phyloP scores from a whole-genome alignment of 257 asterid species.

The Solanum infundibuliforme region DNA sequence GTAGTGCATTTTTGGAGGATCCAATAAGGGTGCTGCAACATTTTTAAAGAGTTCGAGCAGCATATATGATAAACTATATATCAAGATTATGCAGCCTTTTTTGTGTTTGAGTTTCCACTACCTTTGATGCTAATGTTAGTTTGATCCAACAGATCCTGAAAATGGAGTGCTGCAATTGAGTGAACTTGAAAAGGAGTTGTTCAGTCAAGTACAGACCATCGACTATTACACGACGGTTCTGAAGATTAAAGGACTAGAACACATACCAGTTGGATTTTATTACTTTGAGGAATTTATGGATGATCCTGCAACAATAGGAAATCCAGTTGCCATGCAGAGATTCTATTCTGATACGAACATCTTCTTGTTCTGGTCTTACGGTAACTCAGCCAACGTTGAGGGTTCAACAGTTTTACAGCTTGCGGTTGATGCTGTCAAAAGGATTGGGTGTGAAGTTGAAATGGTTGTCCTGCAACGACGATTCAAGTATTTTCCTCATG shows the following conservation, averaged over 20 bases:
- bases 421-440: constrained; percentile 47
- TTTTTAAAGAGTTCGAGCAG: not conserved
- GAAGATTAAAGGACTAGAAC: constrained; percentile 69
- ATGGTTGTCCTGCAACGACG: constrained; percentile 40
- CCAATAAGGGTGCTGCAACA: not conserved
- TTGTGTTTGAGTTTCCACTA: not conserved
- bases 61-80: not conserved
- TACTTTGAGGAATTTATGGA: constrained; percentile 75
- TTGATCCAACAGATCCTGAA: constrained; percentile 20
- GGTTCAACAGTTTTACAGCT: constrained; percentile 43
- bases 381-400: constrained; percentile 41
- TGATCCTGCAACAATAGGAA: constrained; percentile 68
- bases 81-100: not conserved
- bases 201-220: constrained; percentile 52
- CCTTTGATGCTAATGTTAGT: not conserved
- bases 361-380: constrained; percentile 82
- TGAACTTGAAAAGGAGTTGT: constrained; percentile 54
- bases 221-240: constrained; percentile 76
- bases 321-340: constrained; percentile 78
- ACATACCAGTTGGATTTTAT: constrained; percentile 64
- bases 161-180: constrained; percentile 38
- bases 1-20: not conserved
- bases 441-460: constrained; percentile 64
- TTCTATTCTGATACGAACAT: constrained; percentile 48
- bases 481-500: constrained; percentile 76